phyloP scores from a whole-genome alignment of 2,329 filamentous ascomycete genomes.

The Dactylellina sp. region DNA sequence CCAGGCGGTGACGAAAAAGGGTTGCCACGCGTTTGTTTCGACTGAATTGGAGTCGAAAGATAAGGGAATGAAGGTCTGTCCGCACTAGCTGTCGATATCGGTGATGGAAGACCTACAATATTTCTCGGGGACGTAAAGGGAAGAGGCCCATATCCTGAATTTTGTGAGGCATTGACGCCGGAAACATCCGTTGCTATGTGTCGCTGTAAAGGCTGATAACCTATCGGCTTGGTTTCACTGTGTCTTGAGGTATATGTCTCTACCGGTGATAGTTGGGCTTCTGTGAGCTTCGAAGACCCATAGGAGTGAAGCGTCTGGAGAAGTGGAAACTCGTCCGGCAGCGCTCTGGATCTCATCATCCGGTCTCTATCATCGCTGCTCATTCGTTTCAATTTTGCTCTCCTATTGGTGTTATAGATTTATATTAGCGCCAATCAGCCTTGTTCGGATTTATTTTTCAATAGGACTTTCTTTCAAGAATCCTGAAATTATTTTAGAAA shows the following conservation, averaged over 20 bases:
- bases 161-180: slow-evolving; percentile 58
- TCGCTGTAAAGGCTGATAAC: slow-evolving; percentile 58
- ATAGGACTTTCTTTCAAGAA: too few relatives aligned
- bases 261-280: slow-evolving; percentile 59
- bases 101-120: slow-evolving; percentile 59
- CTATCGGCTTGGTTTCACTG: slow-evolving; percentile 58
- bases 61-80: slow-evolving; percentile 58
- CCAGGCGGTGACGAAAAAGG: slow-evolving; percentile 60
- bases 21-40: slow-evolving; percentile 59
- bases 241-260: slow-evolving; percentile 58
- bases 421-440: too few relatives aligned
- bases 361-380: slow-evolving; percentile 77
- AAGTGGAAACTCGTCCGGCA: slow-evolving; percentile 78
- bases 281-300: slow-evolving; percentile 59
- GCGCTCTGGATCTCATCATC: slow-evolving; percentile 78
- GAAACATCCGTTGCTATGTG: slow-evolving; percentile 55
- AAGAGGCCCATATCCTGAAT: slow-evolving; percentile 57
- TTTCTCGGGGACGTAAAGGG: slow-evolving; percentile 59
- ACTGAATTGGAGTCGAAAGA: slow-evolving; percentile 58
- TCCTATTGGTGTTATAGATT: slow-evolving; percentile 64
- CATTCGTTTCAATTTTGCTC: slow-evolving; percentile 78
- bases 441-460: too few relatives aligned
- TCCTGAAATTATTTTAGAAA: too few relatives aligned
- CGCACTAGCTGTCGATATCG: slow-evolving; percentile 59
- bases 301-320: slow-evolving; percentile 72